Conservation (phyloP, 1,284 basidiomycete species). For the Anthracocystis walkeri region DNA sequence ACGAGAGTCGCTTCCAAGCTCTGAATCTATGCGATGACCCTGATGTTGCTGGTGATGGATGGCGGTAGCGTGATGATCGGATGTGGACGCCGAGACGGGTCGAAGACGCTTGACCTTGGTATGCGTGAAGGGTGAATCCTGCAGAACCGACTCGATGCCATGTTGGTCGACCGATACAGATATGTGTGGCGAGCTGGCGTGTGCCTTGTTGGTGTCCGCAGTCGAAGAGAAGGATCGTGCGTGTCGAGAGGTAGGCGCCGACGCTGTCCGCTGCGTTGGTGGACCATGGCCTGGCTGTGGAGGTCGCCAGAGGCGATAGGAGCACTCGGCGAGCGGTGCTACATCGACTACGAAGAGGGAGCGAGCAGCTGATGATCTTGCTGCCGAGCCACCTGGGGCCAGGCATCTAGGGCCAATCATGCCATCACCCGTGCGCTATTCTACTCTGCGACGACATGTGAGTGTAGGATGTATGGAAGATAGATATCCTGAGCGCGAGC, state of each 20-base stretch:
- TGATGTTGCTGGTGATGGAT: background rate
- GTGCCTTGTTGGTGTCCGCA: background rate
- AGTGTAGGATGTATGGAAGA: background rate
- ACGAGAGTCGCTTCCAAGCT: too few species aligned
- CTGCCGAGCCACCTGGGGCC: conserved; percentile 28
- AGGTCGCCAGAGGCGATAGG: conserved; percentile 28
- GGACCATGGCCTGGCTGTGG: conserved; percentile 2
- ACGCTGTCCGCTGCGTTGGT: background rate
- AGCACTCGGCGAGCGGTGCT: conserved; percentile 33
- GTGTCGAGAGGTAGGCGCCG: background rate
- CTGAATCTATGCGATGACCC: background rate
- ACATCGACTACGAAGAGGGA: conserved; percentile 1
- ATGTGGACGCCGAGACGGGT: conserved; percentile 7
- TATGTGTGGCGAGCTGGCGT: conserved; percentile 3
- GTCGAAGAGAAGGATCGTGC: conserved; percentile 16
- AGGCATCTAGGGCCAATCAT: conserved; percentile 48
- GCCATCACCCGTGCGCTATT: conserved; percentile 27
- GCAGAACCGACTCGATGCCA: conserved; percentile 21
- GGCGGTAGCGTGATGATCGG: background rate
- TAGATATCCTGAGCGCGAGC: background rate
- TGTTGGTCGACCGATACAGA: conserved; percentile 18
- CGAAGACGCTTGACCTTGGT: conserved; percentile 31
- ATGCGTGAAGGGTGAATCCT: conserved; percentile 23
- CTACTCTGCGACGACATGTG: conserved; percentile 24
- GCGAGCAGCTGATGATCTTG: conserved; percentile 23